Conservation (phyloP, 1,139 yeast genomes). For the Lodderomyces beijingensis region DNA sequence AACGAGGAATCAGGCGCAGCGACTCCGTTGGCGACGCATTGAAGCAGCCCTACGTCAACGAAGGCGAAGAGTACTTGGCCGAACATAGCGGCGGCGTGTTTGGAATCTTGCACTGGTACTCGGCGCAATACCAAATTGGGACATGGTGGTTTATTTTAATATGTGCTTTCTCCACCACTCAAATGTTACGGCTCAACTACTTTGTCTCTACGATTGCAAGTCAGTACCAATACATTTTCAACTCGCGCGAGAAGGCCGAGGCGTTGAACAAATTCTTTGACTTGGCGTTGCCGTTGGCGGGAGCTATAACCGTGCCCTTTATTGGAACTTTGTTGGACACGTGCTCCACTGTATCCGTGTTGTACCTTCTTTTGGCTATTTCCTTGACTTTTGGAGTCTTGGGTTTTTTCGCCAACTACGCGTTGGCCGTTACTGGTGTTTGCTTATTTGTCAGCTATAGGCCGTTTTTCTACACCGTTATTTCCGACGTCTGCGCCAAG, state of each 20-base stretch:
- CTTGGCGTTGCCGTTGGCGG: conserved; percentile 45
- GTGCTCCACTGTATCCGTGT: conserved; percentile 32
- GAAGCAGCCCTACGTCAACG: conserved; percentile 40
- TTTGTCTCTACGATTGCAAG: conserved; percentile 44
- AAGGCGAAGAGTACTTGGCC: conserved; percentile 33
- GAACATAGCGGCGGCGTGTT: conserved; percentile 33
- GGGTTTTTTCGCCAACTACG: conserved; percentile 30
- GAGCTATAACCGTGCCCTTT: conserved; percentile 39
- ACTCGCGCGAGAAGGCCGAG: conserved; percentile 24
- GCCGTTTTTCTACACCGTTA: conserved; percentile 43
- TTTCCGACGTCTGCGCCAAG: conserved; percentile 44
- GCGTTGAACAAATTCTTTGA: conserved; percentile 35
- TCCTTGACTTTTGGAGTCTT: conserved; percentile 35
- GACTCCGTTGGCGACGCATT: conserved; percentile 46
- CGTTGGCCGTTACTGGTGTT: conserved; percentile 30
- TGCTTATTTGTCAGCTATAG: conserved; percentile 39
- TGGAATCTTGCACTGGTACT: conserved; percentile 42
- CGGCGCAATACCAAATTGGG: conserved; percentile 36
- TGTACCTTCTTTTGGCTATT: conserved; percentile 24
- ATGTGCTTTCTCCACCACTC: conserved; percentile 37
- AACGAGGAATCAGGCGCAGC: conserved; percentile 20
- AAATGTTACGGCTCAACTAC: conserved; percentile 43
- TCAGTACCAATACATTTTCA: conserved; percentile 40
- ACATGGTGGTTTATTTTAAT: conserved; percentile 43
- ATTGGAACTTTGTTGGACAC: conserved; percentile 39